Conservation (phyloP, 2,329 filamentous ascomycete genomes). For the Lizonia empirigonia region DNA sequence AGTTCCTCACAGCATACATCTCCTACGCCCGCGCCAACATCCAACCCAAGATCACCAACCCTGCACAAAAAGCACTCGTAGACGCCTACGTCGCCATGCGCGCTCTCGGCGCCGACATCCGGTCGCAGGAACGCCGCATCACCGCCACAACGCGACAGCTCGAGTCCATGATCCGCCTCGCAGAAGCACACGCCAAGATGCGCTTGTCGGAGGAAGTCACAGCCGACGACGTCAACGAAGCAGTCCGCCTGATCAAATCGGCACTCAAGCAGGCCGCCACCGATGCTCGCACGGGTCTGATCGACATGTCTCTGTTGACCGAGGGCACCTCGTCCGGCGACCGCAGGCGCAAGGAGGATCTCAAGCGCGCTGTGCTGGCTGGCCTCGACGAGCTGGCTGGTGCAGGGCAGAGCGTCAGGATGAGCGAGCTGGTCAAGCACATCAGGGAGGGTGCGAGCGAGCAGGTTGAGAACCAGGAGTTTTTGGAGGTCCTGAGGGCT, state of each 20-base stretch:
- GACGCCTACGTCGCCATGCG: constrained; percentile 93
- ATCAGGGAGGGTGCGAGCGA: constrained; percentile 64
- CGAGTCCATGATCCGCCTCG: constrained; percentile 96
- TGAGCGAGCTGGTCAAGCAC: constrained; percentile 75
- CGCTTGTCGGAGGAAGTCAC: constrained; percentile 78
- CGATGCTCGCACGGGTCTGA: constrained; percentile 84
- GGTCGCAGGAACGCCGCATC: constrained; percentile 90
- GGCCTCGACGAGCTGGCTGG: constrained; percentile 76
- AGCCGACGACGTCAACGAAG: constrained; percentile 82
- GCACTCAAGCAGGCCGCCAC: constrained; percentile 98
- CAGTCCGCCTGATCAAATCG: constrained; percentile 88
- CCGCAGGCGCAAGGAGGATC: constrained; percentile 77
- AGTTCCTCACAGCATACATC: constrained; percentile 96
- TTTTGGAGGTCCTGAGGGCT: constrained; percentile 77
- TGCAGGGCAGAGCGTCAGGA: constrained; percentile 69
- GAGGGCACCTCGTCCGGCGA: constrained; percentile 94
- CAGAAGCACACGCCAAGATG: constrained; percentile 98
- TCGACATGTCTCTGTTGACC: constrained; percentile 94
- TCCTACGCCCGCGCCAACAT: constrained; percentile 89
- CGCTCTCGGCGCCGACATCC: constrained; percentile 73
- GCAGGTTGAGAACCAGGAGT: constrained; percentile 77
- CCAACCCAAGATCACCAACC: constrained; percentile 79
- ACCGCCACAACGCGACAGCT: constrained; percentile 96
- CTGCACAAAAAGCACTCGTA: constrained; percentile 82
- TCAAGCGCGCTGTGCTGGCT: constrained; percentile 77